phyloP scores from a whole-genome alignment of 306 rosid genomes.

The Vachellia pachyceras region DNA sequence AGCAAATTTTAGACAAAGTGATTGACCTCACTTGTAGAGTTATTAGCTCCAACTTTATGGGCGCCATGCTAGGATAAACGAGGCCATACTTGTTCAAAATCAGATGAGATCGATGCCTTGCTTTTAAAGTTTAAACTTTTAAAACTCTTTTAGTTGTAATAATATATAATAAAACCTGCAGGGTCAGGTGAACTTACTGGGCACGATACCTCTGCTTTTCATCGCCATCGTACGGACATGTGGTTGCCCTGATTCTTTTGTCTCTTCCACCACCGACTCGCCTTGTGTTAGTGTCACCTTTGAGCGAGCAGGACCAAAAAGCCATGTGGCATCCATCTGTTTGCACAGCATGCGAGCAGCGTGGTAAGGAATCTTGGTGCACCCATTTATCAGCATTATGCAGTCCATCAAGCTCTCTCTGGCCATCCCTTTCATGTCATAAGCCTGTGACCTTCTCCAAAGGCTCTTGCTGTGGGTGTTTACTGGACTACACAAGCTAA shows the following conservation, averaged over 20 bases:
- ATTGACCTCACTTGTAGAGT: not conserved
- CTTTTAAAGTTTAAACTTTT: not conserved
- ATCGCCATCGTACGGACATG: not conserved
- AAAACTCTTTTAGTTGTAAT: not conserved
- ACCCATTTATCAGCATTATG: slow-evolving; percentile 7
- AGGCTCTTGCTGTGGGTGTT: slow-evolving; percentile 15
- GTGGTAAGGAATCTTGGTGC: slow-evolving; percentile 17
- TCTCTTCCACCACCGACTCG: not conserved
- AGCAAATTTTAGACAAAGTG: not conserved
- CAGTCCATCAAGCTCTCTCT: slow-evolving; percentile 26
- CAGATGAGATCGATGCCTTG: not conserved
- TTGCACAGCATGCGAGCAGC: slow-evolving; percentile 14
- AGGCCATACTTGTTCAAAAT: not conserved
- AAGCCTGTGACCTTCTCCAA: slow-evolving; percentile 12
- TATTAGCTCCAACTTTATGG: slow-evolving; percentile 1
- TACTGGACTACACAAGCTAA: not conserved
- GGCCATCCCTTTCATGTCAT: slow-evolving; percentile 22
- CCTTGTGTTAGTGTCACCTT: not conserved
- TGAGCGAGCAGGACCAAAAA: not conserved
- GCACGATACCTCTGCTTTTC: not conserved
- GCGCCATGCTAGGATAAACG: not conserved
- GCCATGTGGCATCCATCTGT: slow-evolving; percentile 14
- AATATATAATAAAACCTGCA: not conserved
- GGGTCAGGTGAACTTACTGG: not conserved
- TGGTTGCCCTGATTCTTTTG: not conserved